Evolutionary conservation across 139 green algal species (phyloP).

Genomic region (Tetradesmus obliquus): DNA sequence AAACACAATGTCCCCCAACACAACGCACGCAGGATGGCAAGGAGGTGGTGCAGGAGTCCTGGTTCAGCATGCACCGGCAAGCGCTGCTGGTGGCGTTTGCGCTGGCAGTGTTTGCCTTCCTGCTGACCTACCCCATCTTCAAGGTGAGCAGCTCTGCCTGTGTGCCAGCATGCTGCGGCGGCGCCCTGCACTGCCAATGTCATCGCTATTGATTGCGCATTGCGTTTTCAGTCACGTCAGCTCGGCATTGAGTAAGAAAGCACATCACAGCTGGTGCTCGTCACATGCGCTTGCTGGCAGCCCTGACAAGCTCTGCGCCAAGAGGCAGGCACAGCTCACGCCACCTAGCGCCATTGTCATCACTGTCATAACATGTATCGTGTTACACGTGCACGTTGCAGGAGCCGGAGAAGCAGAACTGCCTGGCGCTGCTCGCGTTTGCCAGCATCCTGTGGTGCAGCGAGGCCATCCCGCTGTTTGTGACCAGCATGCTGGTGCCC

Average conservation of each 20-base stretch:
- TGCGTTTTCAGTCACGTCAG: no score
- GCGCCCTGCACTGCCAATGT: no score
- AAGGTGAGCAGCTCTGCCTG: background rate
- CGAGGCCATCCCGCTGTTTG: slow-evolving; percentile 78
- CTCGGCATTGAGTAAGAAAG: no score
- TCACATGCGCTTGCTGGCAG: no score
- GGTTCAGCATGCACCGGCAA: slow-evolving; percentile 24
- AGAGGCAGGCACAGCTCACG: no score
- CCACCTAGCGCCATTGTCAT: no score
- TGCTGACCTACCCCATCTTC: slow-evolving; percentile 61
- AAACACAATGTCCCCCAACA: background rate
- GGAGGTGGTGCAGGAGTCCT: slow-evolving; percentile 7
- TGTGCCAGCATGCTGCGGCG: no score
- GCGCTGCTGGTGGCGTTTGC: slow-evolving; percentile 22
- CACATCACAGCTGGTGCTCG: no score
- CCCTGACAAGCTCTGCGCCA: no score
- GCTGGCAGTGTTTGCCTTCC: slow-evolving; percentile 46
- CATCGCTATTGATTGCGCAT: no score
- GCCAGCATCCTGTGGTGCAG: slow-evolving; percentile 75
- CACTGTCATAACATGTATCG: background rate
- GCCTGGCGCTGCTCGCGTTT: slow-evolving; percentile 76
- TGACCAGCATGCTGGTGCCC: slow-evolving; percentile 77
- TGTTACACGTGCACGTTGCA: background rate
- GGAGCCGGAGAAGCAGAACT: slow-evolving; percentile 64
- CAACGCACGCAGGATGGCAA: slow-evolving; percentile 28